A percentile compares a stretch with the other conserved stretches of the same genome.
phyloP scores from a whole-genome alignment of 352 stramenopile species.

The Globisporangium alternatum region DNA sequence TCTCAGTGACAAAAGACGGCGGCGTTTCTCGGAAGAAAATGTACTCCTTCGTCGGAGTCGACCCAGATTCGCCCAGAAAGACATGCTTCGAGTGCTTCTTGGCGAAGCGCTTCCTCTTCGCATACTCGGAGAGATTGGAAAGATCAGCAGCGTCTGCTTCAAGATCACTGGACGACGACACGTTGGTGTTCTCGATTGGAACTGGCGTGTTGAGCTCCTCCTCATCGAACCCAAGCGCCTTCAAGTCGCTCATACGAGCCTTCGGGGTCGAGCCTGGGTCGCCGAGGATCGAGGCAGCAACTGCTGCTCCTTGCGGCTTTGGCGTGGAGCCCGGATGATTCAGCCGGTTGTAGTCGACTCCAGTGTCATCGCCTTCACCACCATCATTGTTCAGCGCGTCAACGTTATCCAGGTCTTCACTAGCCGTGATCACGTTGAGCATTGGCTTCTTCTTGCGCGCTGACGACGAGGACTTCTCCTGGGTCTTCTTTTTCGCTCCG shows the following conservation, averaged over 20 bases:
- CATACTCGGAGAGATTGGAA: conserved; percentile 47
- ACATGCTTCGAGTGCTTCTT: conserved; percentile 56
- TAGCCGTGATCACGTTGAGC: conserved; percentile 40
- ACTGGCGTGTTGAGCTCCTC: conserved; percentile 26
- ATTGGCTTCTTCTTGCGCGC: conserved; percentile 29
- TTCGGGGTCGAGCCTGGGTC: conserved; percentile 62
- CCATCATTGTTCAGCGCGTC: conserved; percentile 4
- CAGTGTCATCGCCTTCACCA: conserved; percentile 5
- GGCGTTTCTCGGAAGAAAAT: conserved; percentile 83
- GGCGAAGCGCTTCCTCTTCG: conserved; percentile 41
- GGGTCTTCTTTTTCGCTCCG: conserved; percentile 11
- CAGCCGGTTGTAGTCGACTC: conserved; percentile 46
- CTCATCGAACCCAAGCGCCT: conserved; percentile 49
- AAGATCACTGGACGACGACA: not conserved
- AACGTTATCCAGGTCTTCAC: conserved; percentile 13
- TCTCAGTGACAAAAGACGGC: conserved; percentile 78
- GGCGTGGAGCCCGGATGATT: conserved; percentile 64
- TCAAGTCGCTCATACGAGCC: conserved; percentile 43
- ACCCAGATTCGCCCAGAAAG: conserved; percentile 44
- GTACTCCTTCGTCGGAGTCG: conserved; percentile 77
- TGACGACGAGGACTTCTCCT: not conserved
- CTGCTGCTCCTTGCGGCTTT: conserved; percentile 24
- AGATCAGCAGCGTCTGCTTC: conserved; percentile 10
- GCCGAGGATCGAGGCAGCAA: conserved; percentile 33
- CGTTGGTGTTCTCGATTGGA: conserved; percentile 11